Evolutionary conservation across 2,329 filamentous ascomycete species (phyloP), one percentile per base, ranked within the genome.

Genomic region (Fusarium napiforme): DNA sequence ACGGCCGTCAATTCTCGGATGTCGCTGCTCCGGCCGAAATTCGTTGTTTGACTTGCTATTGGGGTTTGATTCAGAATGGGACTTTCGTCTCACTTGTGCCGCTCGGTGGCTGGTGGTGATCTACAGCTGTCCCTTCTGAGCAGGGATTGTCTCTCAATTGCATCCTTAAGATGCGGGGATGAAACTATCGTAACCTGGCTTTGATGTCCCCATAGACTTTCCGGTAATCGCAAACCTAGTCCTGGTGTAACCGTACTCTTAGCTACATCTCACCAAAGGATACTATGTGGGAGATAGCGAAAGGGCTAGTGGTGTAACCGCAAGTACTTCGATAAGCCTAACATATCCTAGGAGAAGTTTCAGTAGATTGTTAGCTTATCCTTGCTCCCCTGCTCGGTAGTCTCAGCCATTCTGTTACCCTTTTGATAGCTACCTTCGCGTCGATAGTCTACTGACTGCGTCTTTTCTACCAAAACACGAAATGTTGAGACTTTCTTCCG

Each of bases 151-250:
- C 58, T 34, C 18, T 42, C 14, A 18, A 9, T 15, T 55, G 4
- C 58, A 40, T 55, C 55, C 46, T 55, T 42, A 2, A 6, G 28
- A 60, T 55, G 36, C 46, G 58, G 36, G 36, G 46, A 55, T 34
- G 28, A 26, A 21, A 55, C 36, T 53, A 34, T 40, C 23, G 15
- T 5, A 28, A 21, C 12, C 4, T 28, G 14, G 34, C 5, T 16
- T 53, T 10, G 12, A 53, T 21, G 7, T 7, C 4, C 19, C 23
- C 10, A 26, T 21, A 9, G 2, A 14, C 3, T 11, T 50, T 23
- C 30, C 8, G 19, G n/a, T 19, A 11, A 50, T 50, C 23, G 4
- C 10, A 34, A 23, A 34, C n/a, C 34, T 34, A 8, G n/a, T 34
- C 30, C 15, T 4, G 4, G 6, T 23, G 10, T 9, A 7, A 23